Base-by-base conservation (phyloP, 768 basidiomycete genomes). In the Mycena sanguinolenta region DNA sequence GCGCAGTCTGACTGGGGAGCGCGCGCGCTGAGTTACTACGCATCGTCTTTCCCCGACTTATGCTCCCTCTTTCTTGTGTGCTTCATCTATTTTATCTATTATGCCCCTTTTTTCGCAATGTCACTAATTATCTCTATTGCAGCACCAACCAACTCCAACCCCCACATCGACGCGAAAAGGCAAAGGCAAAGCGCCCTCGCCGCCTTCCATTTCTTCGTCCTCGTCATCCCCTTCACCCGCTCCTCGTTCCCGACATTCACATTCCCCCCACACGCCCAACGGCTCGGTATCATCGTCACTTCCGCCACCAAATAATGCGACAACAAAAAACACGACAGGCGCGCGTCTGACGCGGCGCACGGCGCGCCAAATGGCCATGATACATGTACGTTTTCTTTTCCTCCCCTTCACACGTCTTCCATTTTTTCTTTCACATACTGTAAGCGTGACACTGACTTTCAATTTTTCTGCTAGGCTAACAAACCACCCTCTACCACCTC, bases 181-280 rank as follows among this genome's bases (percentile, higher is more conserved):
- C 39, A 70, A 70, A 27, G 50, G 58, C 50, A 70, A 70, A 23
- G 69, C 63, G 27, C 44, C 63, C 2, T 65, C 63, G 3, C 69
- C 69, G 34, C 32, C 46, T 7, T 8, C 59, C n/a, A n/a, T n/a
- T 4, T 1, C 14, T 1, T 32, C 59, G 14, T 44, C 39, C 10
- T 13, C 36, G 38, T 28, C 44, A 16, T n/a, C 52, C 30, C 9
- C 53, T 30, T 17, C 52, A 16, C 4, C 27, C 16, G 14, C 16
- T 57, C n/a, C n/a, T 0, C 54, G 32, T 3, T 10, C 52, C 10
- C 49, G 44, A 13, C 25, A 34, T 13, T 23, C 28, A 7, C 14
- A 3, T 16, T 19, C 39, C 16, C 25, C 42, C 19, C 25, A 58
- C 38, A 58, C 13, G 13, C 3, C 12, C 4, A 14, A 42, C 4